Evolutionary conservation across 495 filamentous ascomycete species (phyloP).

Genomic region (Emericellopsis terricola): DNA sequence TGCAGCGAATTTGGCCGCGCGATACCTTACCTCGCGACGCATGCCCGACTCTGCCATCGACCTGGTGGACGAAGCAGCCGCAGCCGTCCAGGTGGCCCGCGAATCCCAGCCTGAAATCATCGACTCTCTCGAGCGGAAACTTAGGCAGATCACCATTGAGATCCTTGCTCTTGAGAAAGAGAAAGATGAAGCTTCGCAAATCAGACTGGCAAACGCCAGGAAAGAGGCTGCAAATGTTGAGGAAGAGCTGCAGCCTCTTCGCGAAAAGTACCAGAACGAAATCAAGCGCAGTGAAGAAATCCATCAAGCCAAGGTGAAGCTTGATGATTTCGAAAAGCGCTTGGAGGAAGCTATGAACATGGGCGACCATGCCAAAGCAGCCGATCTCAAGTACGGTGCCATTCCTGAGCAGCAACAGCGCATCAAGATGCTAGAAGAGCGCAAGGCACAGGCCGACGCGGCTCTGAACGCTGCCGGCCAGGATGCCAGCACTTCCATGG

Average conservation of each 20-base stretch:
- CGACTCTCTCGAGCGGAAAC: constrained; percentile 75
- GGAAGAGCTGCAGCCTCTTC: constrained; percentile 79
- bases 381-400: constrained; percentile 90
- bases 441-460: constrained; percentile 60
- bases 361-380: constrained; percentile 63
- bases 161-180: constrained; percentile 88
- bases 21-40: constrained; percentile 78
- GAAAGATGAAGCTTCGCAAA: constrained; percentile 80
- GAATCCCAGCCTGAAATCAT: constrained; percentile 92
- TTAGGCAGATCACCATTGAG: constrained; percentile 85
- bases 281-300: constrained; percentile 75
- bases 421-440: constrained; percentile 63
- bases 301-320: constrained; percentile 90
- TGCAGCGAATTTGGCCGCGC: constrained; percentile 72
- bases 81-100: constrained; percentile 80
- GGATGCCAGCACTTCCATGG: constrained; percentile 43
- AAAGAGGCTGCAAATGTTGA: constrained; percentile 80
- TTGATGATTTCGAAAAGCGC: constrained; percentile 75
- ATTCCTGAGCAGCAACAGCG: constrained; percentile 76
- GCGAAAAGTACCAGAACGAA: constrained; percentile 89
- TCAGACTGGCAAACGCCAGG: constrained; percentile 62
- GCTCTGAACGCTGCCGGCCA: constrained; percentile 45
- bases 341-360: constrained; percentile 78
- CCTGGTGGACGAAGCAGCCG: constrained; percentile 87
- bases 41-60: constrained; percentile 95